Evolutionary conservation across 305 asterid species (phyloP), one percentile per base, ranked within the genome.

Genomic region (Plantago rigida): DNA sequence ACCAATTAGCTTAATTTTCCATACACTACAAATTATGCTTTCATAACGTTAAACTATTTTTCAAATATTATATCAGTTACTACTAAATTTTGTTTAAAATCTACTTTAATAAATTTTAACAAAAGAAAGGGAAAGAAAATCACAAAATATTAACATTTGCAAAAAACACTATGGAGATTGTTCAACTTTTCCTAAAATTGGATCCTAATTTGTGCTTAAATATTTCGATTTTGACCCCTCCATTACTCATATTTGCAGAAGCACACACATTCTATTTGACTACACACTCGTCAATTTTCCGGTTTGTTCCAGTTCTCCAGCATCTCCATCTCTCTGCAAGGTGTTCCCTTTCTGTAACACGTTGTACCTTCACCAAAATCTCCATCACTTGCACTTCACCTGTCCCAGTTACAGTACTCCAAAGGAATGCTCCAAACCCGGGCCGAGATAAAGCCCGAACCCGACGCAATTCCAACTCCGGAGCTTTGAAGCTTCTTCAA

Each of bases 381-480:
- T 4, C 53, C 22, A 13, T 4, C 26, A 48, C 9, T 8, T 36
- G 44, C 4, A 36, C 10, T 8, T 36, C 9, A 31, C 6, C 44
- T 36, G 12, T 0, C 10, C 44, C 44, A 36, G 44, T 36, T 36
- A 36, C 44, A 36, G 2, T 8, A 1, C 15, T n/a, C 6, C 59
- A 13, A 13, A 28, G 44, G 39, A 55, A 56, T 14, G 68, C 58
- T 48, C 44, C 62, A 51, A 47, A 13, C 15, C 48, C 56, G 70
- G 60, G 65, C 64, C 34, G 65, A 69, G 65, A 69, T 13, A 69
- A 53, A 57, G 15, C 52, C 6, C 57, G 56, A 65, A 12, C 52
- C 71, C 62, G 71, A 68, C 65, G 58, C 56, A 46, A 44, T 67
- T 58, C 9, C 62, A 47, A 5, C 29, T 66, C 17, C 53, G 41